These are phyloP conservation scores for Paecilomyces formosus DNA, from an alignment of 2,329 filamentous ascomycete species.

Conservation along the genomic window DNA sequence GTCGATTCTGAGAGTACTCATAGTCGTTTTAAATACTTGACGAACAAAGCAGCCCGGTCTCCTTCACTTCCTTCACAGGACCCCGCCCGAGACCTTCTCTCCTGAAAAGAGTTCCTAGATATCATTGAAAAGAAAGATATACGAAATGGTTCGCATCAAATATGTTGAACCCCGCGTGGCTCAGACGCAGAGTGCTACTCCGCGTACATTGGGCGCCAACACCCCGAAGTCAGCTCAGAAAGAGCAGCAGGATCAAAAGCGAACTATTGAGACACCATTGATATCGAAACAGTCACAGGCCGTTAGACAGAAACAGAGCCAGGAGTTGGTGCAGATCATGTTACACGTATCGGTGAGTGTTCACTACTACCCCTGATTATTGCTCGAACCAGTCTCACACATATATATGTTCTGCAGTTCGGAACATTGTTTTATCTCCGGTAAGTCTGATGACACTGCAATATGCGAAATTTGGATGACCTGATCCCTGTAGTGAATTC, in stretches of 20 bases:
- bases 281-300: constrained; percentile 7
- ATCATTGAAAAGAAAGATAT: background rate
- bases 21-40: background rate
- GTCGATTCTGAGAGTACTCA: background rate
- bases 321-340: constrained; percentile 41
- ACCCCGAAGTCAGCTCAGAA: constrained; percentile 6
- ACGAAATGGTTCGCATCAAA: constrained; percentile 18
- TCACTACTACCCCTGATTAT: background rate
- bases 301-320: constrained; percentile 36
- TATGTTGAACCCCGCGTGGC: constrained; percentile 10
- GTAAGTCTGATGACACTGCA: constrained; percentile 8
- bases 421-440: constrained; percentile 28
- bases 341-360: constrained; percentile 39
- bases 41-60: background rate
- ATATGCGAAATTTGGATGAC: background rate
- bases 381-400: constrained; percentile 1
- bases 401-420: constrained; percentile 15
- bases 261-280: constrained; percentile 1
- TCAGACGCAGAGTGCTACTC: constrained; percentile 10
- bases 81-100: background rate
- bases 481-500: constrained; percentile 22
- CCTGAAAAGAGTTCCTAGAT: background rate
- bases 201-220: constrained; percentile 2
- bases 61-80: background rate
- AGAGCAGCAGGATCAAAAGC: constrained; percentile 9